Conservation (phyloP, 495 filamentous ascomycete genomes). For the Polyplosphaeria fusca region DNA sequence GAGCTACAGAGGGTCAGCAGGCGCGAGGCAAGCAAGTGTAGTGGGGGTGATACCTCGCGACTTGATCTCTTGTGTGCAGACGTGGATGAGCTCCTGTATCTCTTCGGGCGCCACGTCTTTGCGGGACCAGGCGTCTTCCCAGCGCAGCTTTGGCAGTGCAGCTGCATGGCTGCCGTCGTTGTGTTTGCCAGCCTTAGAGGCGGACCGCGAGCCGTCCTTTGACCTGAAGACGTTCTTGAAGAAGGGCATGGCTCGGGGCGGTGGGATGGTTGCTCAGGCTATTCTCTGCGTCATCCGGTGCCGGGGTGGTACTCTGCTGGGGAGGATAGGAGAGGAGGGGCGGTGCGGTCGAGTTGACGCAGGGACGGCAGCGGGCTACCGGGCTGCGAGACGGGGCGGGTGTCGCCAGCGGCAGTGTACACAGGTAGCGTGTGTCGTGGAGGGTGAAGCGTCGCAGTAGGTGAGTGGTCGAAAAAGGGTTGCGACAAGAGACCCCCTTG, state of each 20-base stretch:
- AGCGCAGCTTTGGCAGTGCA: conserved; percentile 65
- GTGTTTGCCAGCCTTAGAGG: conserved; percentile 55
- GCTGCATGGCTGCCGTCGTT: conserved; percentile 51
- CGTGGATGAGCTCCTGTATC: conserved; percentile 77
- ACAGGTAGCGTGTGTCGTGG: not conserved
- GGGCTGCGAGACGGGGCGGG: not conserved
- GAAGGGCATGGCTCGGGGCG: conserved; percentile 37
- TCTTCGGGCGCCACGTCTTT: conserved; percentile 86
- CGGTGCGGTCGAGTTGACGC: not conserved
- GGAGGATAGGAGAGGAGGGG: not conserved
- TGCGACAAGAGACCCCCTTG: conserved; percentile 6
- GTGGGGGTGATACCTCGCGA: conserved; percentile 75
- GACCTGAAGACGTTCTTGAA: conserved; percentile 42
- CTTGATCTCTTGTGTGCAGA: conserved; percentile 88
- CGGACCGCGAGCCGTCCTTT: conserved; percentile 38
- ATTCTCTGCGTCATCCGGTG: conserved; percentile 18
- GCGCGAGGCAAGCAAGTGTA: conserved; percentile 13
- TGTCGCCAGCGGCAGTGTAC: not conserved
- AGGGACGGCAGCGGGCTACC: not conserved
- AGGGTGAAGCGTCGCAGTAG: not conserved
- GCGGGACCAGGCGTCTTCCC: conserved; percentile 87
- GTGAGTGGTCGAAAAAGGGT: not conserved
- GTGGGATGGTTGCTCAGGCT: conserved; percentile 5
- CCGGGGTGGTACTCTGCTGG: conserved; percentile 2
- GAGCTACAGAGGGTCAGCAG: too few relatives aligned